These are phyloP conservation scores for Polyporus arcularius DNA, from an alignment of 768 basidiomycete genomes.

Conservation along the genomic window DNA sequence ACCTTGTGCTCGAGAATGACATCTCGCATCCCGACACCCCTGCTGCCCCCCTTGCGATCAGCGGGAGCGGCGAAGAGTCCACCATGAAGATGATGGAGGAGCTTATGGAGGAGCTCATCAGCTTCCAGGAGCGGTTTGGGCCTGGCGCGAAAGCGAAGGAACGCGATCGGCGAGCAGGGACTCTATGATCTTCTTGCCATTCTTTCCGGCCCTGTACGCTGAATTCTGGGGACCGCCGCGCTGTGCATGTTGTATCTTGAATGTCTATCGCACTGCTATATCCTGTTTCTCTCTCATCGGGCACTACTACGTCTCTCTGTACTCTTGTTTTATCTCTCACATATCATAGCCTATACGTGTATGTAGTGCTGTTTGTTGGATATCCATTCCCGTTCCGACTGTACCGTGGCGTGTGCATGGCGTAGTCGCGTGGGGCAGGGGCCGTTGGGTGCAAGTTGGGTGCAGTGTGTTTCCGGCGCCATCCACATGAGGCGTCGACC, in stretches of 20 bases:
- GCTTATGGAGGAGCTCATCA: conserved; percentile 85
- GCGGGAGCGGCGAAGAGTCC: conserved; percentile 20
- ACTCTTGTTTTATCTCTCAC: conserved; percentile 22
- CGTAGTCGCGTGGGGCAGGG: neutral
- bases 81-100: conserved; percentile 90
- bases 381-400: neutral
- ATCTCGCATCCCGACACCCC: neutral
- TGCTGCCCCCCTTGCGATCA: neutral
- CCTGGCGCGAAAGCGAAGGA: conserved; percentile 47
- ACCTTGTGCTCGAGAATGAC: conserved; percentile 24
- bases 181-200: conserved; percentile 26
- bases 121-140: conserved; percentile 88
- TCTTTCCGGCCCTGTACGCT: neutral
- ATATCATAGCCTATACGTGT: conserved; percentile 19
- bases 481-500: conserved; percentile 6
- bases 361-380: conserved; percentile 8
- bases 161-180: conserved; percentile 33
- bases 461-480: conserved; percentile 7
- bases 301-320: conserved; percentile 8
- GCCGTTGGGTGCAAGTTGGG: neutral
- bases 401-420: neutral
- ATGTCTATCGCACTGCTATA: conserved; percentile 17
- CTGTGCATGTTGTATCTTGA: conserved; percentile 20
- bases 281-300: conserved; percentile 6
- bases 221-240: conserved; percentile 3